Conservation (phyloP, 441 rosid genomes). For the Populus hybrid region DNA sequence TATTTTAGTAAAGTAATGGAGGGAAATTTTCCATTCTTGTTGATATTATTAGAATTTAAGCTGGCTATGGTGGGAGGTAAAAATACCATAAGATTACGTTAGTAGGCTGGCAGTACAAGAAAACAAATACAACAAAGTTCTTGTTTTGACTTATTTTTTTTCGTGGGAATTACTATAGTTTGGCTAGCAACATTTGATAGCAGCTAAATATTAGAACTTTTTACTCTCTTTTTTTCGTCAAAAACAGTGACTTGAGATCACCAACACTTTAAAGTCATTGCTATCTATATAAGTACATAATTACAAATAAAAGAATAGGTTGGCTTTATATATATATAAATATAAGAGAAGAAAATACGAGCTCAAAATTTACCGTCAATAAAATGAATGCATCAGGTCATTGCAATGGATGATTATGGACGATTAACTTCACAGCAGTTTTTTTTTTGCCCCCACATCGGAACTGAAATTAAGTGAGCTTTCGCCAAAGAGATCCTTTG, state of each 20-base stretch:
- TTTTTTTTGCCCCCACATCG: not conserved
- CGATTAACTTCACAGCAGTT: conserved; percentile 6
- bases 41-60: not conserved
- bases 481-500: conserved; percentile 67
- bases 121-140: too few relatives aligned
- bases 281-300: not conserved
- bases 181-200: too few relatives aligned
- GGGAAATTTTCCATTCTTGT: conserved; percentile 23
- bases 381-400: not conserved
- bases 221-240: not conserved
- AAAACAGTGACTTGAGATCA: not conserved
- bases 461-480: conserved; percentile 43
- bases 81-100: too few relatives aligned
- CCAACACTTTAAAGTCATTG: not conserved
- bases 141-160: too few relatives aligned
- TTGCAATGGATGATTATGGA: not conserved
- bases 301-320: not conserved
- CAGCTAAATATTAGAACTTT: not conserved
- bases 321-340: not conserved
- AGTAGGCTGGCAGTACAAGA: too few relatives aligned
- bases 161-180: too few relatives aligned
- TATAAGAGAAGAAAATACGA: not conserved
- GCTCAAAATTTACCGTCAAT: not conserved
- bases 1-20: conserved; percentile 11
- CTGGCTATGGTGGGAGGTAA: not conserved